phyloP scores from a whole-genome alignment of 1,139 yeast genomes.

The Arxiozyma slooffiae region DNA sequence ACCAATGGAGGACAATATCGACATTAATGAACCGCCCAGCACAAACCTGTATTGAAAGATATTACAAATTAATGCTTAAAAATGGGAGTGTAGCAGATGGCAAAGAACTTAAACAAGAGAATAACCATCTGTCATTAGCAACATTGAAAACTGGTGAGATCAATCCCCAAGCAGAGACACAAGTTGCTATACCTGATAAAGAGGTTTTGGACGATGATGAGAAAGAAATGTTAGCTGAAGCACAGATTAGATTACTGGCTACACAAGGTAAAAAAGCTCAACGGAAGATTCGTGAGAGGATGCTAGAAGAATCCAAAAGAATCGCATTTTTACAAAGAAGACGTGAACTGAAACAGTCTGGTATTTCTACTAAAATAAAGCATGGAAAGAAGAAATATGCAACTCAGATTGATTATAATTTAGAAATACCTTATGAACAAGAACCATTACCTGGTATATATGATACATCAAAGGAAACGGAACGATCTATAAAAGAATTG shows the following conservation, averaged over 20 bases:
- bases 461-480: conserved; percentile 53
- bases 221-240: conserved; percentile 85
- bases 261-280: conserved; percentile 95
- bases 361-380: conserved; percentile 45
- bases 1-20: conserved; percentile 90
- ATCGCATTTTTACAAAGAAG: conserved; percentile 72
- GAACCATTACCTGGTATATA: conserved; percentile 62
- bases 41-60: conserved; percentile 79
- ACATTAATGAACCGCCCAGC: conserved; percentile 77
- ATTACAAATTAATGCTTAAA: conserved; percentile 48
- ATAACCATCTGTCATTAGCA: conserved; percentile 17
- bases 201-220: conserved; percentile 81
- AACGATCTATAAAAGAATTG: conserved; percentile 34
- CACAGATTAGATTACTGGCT: conserved; percentile 81
- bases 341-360: conserved; percentile 79
- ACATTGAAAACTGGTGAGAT: conserved; percentile 42
- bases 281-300: conserved; percentile 76
- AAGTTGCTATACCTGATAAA: conserved; percentile 74
- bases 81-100: conserved; percentile 32
- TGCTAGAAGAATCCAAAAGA: conserved; percentile 64
- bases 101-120: conserved; percentile 26
- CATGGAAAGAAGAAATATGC: conserved; percentile 42
- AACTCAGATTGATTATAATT: conserved; percentile 69
- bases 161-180: conserved; percentile 67
- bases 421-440: conserved; percentile 73